Evolutionary conservation across 2,329 filamentous ascomycete species (phyloP).

Genomic region (Neonectria coccinea): DNA sequence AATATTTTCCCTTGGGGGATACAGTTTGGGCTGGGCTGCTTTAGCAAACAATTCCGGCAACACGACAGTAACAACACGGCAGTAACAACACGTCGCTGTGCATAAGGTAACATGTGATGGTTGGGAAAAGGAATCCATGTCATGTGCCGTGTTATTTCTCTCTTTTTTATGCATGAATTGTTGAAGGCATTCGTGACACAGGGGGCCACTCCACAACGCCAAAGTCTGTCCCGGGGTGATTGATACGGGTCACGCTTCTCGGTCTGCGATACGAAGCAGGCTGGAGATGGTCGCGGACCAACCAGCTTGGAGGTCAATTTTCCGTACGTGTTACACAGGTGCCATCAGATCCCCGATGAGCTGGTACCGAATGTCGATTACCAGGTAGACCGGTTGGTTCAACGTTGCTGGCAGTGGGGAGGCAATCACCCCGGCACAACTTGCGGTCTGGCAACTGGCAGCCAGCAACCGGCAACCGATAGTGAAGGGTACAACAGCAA

Average conservation of each 20-base stretch:
- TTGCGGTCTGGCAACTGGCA: constrained; percentile 20
- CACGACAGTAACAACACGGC: constrained; percentile 2
- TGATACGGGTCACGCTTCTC: not conserved
- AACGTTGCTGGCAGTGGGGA: not conserved
- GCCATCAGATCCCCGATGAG: not conserved
- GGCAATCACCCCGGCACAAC: constrained; percentile 12
- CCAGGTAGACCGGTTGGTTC: not conserved
- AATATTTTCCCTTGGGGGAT: constrained; percentile 28
- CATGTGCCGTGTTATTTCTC: not conserved
- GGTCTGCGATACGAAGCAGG: not conserved
- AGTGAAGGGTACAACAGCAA: not conserved
- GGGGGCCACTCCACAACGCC: not conserved
- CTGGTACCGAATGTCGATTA: not conserved
- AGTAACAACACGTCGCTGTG: not conserved
- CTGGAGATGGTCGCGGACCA: not conserved
- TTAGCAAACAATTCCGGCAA: constrained; percentile 6
- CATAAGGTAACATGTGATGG: constrained; percentile 2
- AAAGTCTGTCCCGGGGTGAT: not conserved
- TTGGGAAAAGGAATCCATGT: not conserved
- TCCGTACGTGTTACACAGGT: not conserved
- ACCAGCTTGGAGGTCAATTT: not conserved
- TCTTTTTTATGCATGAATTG: not conserved
- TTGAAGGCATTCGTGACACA: not conserved
- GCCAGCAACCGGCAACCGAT: not conserved
- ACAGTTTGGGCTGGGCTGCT: not conserved